Percentiles rank a stretch among this genome's conserved stretches.
phyloP scores from a whole-genome alignment of 2,329 filamentous ascomycete species.

The Aureobasidium musti region DNA sequence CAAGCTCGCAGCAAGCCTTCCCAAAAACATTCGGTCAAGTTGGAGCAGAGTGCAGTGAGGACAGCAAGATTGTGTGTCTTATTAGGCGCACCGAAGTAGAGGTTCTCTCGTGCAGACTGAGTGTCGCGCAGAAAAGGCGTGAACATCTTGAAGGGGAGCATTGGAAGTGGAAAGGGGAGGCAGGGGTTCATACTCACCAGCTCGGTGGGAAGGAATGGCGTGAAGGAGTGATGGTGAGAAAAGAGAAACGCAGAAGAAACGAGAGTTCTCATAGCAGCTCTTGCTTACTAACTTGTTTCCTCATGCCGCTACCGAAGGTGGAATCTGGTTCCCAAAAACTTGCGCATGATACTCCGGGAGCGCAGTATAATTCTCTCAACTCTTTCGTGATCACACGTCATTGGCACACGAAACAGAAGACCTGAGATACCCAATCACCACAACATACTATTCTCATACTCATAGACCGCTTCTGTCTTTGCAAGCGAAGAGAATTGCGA shows the following conservation, averaged over 20 bases:
- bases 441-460: background rate
- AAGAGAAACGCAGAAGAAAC: background rate
- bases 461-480: background rate
- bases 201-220: background rate
- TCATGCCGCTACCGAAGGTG: background rate
- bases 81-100: background rate
- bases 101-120: background rate
- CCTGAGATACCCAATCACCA: no score
- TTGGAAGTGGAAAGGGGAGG: background rate
- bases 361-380: background rate
- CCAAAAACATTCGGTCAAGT: background rate
- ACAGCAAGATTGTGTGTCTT: conserved; percentile 12
- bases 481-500: background rate
- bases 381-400: background rate
- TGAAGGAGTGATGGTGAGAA: background rate
- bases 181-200: background rate
- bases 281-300: background rate
- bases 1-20: background rate
- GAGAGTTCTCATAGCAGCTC: background rate
- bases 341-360: background rate
- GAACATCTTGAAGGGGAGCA: background rate
- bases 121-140: background rate
- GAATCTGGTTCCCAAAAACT: no score
- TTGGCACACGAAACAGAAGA: background rate
- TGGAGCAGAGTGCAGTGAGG: background rate